Evolutionary conservation across 352 stramenopile genomes (phyloP).

Genomic region (Globisporangium carolinianum): DNA sequence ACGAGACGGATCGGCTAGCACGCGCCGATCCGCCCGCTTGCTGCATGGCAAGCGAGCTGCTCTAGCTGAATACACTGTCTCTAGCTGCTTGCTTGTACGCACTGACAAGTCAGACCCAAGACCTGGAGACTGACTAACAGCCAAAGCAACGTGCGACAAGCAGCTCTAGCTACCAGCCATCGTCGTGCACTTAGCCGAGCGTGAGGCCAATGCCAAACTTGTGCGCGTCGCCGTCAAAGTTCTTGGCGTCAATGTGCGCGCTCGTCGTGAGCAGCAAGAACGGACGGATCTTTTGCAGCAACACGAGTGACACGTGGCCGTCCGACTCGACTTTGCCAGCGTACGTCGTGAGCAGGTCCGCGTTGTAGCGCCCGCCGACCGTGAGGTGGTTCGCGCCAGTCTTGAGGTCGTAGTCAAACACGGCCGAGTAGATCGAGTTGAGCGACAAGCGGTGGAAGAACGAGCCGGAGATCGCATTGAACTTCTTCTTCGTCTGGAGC

Average conservation of each 20-base stretch:
- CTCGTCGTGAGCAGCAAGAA: slow-evolving; percentile 81
- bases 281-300: slow-evolving; percentile 82
- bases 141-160: no score
- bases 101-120: no score
- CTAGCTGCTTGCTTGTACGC: no score
- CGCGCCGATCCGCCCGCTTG: no score
- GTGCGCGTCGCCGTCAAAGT: slow-evolving; percentile 87
- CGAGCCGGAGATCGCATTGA: slow-evolving; percentile 70
- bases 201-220: slow-evolving; percentile 88
- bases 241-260: slow-evolving; percentile 87
- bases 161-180: neutral
- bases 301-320: slow-evolving; percentile 77
- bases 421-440: slow-evolving; percentile 79
- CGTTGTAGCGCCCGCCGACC: slow-evolving; percentile 77
- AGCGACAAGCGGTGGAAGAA: slow-evolving; percentile 81
- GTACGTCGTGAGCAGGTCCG: slow-evolving; percentile 78
- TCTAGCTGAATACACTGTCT: no score
- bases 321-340: slow-evolving; percentile 84
- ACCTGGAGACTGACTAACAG: no score
- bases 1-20: no score
- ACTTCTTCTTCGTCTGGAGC: slow-evolving; percentile 85
- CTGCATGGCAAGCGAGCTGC: no score
- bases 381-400: slow-evolving; percentile 75
- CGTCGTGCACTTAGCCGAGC: slow-evolving; percentile 50
- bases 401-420: slow-evolving; percentile 88